Conservation (phyloP, 352 stramenopile species). For the Pythium pyrilobum region DNA sequence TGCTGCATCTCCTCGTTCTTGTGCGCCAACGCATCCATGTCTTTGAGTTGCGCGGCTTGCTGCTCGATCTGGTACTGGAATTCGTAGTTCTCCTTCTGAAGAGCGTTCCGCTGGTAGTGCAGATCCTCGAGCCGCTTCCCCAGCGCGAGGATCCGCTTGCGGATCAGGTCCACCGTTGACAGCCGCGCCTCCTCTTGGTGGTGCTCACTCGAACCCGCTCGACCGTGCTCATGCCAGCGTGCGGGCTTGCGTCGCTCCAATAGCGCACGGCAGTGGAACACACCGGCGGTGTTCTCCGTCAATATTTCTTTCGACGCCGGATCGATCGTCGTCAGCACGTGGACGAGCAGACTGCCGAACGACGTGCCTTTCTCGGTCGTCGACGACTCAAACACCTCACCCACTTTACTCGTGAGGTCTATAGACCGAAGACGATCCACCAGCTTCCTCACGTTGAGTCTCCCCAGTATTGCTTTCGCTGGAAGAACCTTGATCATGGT, state of each 20-base stretch:
- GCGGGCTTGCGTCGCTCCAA: constrained; percentile 28
- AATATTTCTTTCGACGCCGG: constrained; percentile 32
- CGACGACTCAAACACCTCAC: constrained; percentile 16
- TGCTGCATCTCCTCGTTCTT: constrained; percentile 35
- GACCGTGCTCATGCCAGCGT: constrained; percentile 3
- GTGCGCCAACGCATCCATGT: constrained; percentile 33
- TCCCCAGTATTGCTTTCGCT: constrained; percentile 22
- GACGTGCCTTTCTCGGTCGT: not conserved
- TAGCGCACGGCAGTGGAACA: constrained; percentile 50
- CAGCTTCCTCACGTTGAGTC: constrained; percentile 24
- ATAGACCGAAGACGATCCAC: constrained; percentile 35
- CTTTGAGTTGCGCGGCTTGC: constrained; percentile 36
- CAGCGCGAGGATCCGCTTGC: constrained; percentile 51
- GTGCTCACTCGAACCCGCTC: not conserved
- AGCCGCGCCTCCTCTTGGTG: constrained; percentile 4
- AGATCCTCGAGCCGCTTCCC: constrained; percentile 64
- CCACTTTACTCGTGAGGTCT: constrained; percentile 28
- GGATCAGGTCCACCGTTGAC: constrained; percentile 40
- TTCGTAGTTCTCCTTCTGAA: constrained; percentile 76
- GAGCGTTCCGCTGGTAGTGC: constrained; percentile 59
- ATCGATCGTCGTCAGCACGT: constrained; percentile 42
- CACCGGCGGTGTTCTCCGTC: constrained; percentile 32
- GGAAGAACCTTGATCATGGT: constrained; percentile 51
- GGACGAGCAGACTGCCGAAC: constrained; percentile 34
- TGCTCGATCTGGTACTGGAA: constrained; percentile 64